Conservation (phyloP, 2,329 filamentous ascomycete genomes). For the Colletotrichum nymphaeae region DNA sequence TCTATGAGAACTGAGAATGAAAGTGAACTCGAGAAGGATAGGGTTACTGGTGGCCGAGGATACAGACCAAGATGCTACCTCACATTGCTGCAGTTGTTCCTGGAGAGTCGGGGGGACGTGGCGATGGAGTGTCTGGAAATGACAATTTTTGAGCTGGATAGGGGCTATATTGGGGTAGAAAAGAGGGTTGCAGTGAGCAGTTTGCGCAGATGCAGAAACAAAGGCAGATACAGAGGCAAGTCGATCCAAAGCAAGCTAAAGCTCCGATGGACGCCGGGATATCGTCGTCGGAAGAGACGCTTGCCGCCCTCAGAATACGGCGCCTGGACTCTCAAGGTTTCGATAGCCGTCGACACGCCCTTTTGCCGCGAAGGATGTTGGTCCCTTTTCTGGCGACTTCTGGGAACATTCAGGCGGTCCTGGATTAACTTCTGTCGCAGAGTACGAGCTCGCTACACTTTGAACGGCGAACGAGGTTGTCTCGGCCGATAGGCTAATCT, state of each 20-base stretch:
- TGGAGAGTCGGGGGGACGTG: too few relatives aligned
- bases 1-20: too few relatives aligned
- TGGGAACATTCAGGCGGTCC: not conserved
- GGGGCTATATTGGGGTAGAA: too few relatives aligned
- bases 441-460: too few relatives aligned
- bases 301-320: not conserved
- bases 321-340: not conserved
- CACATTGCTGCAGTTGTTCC: too few relatives aligned
- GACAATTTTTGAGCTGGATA: too few relatives aligned
- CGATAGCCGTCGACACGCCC: not conserved
- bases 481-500: not conserved
- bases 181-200: too few relatives aligned
- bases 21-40: too few relatives aligned
- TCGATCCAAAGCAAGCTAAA: not conserved
- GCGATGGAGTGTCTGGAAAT: not conserved
- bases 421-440: too few relatives aligned
- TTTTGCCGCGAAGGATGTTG: not conserved
- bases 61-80: too few relatives aligned
- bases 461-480: not conserved
- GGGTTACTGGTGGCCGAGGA: too few relatives aligned
- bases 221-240: not conserved
- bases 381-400: not conserved
- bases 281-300: not conserved
- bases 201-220: not conserved
- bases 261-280: not conserved